These are phyloP conservation scores for Dictyostelium citrinum DNA, from an alignment of 78 protist genomes.

Conservation along the genomic window DNA sequence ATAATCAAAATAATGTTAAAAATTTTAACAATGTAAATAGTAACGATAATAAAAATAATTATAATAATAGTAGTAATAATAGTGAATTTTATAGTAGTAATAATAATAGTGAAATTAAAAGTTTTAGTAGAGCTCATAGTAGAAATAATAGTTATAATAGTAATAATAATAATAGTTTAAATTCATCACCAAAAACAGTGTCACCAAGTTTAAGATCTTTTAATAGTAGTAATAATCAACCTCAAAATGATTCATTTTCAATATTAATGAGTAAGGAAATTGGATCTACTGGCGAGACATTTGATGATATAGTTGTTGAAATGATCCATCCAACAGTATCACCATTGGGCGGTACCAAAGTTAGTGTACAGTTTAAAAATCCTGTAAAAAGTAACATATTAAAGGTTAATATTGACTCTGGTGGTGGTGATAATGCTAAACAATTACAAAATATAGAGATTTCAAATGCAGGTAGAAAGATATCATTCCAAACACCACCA, in stretches of 20 bases:
- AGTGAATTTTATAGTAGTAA: background rate
- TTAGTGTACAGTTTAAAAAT: constrained; percentile 22
- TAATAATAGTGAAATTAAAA: background rate
- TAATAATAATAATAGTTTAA: background rate
- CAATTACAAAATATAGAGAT: constrained; percentile 7
- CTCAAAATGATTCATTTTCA: background rate
- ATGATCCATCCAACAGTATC: constrained; percentile 25
- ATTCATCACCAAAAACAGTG: background rate
- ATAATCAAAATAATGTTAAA: background rate
- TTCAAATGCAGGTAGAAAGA: background rate
- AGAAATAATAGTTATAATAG: background rate
- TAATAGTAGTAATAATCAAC: background rate
- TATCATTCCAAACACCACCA: constrained; percentile 42
- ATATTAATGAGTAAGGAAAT: background rate
- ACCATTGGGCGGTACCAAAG: constrained; percentile 12
- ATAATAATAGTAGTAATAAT: background rate
- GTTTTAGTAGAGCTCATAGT: background rate
- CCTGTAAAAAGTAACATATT: background rate
- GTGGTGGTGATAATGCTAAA: background rate
- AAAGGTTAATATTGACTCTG: background rate
- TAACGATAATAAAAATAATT: background rate
- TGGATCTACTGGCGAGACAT: constrained; percentile 38
- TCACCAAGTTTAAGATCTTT: background rate
- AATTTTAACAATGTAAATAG: background rate
- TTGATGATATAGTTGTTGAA: constrained; percentile 43